Conservation (phyloP, 345 rosid genomes). For the Hevea brasiliensis region DNA sequence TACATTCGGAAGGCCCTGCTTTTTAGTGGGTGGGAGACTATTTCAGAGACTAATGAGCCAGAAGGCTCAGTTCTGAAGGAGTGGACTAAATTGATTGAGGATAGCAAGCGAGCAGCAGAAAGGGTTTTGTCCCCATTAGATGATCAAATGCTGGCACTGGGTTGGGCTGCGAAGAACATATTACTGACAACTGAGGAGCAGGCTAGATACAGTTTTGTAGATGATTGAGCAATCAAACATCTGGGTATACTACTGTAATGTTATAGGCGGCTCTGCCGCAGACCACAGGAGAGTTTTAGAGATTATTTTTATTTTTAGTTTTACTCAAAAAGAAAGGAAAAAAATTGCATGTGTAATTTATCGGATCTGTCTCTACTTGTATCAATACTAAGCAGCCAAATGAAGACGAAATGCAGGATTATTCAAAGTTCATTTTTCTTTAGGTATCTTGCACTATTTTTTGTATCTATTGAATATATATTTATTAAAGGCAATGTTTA, state of each 20-base stretch:
- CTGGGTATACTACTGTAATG: neutral
- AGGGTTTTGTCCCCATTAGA: slow-evolving; percentile 31
- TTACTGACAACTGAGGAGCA: slow-evolving; percentile 62
- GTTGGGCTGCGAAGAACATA: slow-evolving; percentile 74
- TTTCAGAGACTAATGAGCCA: slow-evolving; percentile 15
- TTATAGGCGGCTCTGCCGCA: slow-evolving; percentile 12
- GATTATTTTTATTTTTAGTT: neutral
- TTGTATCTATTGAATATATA: too few species aligned
- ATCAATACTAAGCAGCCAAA: neutral
- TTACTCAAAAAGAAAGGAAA: neutral
- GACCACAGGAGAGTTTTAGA: slow-evolving; percentile 13
- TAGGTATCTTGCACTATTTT: too few species aligned
- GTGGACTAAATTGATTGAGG: slow-evolving; percentile 46
- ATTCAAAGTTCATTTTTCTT: neutral
- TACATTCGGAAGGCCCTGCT: slow-evolving; percentile 45
- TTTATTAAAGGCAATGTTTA: too few species aligned
- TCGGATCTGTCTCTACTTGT: neutral
- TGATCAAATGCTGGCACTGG: slow-evolving; percentile 50
- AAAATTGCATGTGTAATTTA: neutral
- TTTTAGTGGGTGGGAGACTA: slow-evolving; percentile 33
- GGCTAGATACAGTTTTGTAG: slow-evolving; percentile 54
- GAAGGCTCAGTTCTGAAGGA: slow-evolving; percentile 27
- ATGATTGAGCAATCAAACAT: slow-evolving; percentile 33
- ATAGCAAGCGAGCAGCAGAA: slow-evolving; percentile 40
- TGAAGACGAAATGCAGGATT: too few species aligned